phyloP scores from a whole-genome alignment of 2,329 filamentous ascomycete species.

The Myriosclerotinia duriaeana region DNA sequence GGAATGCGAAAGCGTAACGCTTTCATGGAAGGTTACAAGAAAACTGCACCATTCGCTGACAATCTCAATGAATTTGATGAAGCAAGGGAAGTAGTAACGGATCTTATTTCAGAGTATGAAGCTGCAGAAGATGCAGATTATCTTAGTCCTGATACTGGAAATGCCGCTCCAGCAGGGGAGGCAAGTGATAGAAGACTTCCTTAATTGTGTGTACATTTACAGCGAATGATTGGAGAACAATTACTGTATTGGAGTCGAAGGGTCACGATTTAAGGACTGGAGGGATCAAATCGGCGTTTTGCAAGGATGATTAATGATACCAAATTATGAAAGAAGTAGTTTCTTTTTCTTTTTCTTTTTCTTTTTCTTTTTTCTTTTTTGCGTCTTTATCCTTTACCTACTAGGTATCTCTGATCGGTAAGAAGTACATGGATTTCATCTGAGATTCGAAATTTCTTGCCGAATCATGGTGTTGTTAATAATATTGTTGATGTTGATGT shows the following conservation, averaged over 20 bases:
- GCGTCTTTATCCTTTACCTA: background rate
- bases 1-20: constrained; percentile 94
- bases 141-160: constrained; percentile 59
- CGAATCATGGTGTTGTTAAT: background rate
- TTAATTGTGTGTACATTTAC: constrained; percentile 23
- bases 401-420: too few relatives aligned
- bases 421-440: background rate
- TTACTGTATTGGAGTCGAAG: constrained; percentile 16
- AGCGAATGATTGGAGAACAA: constrained; percentile 8
- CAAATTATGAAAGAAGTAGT: constrained; percentile 30
- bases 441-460: background rate
- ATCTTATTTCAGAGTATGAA: constrained; percentile 92
- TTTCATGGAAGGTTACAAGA: constrained; percentile 95
- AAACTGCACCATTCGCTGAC: constrained; percentile 88
- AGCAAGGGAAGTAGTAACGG: constrained; percentile 84
- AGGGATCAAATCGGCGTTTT: constrained; percentile 29
- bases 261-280: constrained; percentile 14
- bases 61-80: constrained; percentile 95
- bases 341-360: background rate
- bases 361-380: too few relatives aligned
- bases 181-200: constrained; percentile 37
- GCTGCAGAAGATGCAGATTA: constrained; percentile 91
- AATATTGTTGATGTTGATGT: background rate
- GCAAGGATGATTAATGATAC: constrained; percentile 38
- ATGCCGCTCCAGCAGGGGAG: constrained; percentile 34